phyloP scores from a whole-genome alignment of 169 alveolate genomes.

The Blepharisma undulans region DNA sequence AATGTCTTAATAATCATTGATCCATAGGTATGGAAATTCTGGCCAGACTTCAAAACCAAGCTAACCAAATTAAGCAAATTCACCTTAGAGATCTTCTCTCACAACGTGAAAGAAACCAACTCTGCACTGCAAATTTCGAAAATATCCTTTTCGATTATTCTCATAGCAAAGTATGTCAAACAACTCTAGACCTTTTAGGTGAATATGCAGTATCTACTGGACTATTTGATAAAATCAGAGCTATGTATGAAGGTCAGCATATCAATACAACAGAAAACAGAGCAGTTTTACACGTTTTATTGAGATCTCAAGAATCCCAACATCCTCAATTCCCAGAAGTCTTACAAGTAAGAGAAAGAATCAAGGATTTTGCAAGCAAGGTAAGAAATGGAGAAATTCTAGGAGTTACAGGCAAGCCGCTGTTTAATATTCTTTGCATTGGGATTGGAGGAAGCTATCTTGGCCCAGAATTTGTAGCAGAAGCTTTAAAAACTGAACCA shows the following conservation, averaged over 20 bases:
- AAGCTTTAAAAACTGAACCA: constrained; percentile 89
- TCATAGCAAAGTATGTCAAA: constrained; percentile 73
- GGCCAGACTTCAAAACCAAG: neutral
- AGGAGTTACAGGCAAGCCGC: constrained; percentile 92
- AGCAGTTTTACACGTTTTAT: constrained; percentile 96
- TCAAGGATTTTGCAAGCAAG: constrained; percentile 67
- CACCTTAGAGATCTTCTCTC: constrained; percentile 72
- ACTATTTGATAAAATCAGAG: constrained; percentile 57
- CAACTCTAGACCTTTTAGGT: constrained; percentile 55
- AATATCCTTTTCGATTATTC: constrained; percentile 79
- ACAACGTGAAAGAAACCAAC: constrained; percentile 62
- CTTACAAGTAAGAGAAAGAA: constrained; percentile 70
- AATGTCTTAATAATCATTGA: neutral
- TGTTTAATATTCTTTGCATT: constrained; percentile 91
- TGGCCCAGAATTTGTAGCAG: constrained; percentile 93
- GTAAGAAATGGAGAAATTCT: constrained; percentile 88
- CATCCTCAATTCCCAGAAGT: constrained; percentile 60
- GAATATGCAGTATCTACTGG: constrained; percentile 65
- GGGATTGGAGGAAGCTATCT: constrained; percentile 99
- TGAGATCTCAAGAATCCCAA: constrained; percentile 79
- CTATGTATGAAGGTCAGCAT: constrained; percentile 86
- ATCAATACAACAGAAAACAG: constrained; percentile 95
- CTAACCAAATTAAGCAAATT: neutral
- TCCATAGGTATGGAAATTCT: constrained; percentile 18
- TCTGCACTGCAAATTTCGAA: constrained; percentile 52